phyloP scores from a whole-genome alignment of 1,284 basidiomycete genomes.

The Termitomyces sp. region DNA sequence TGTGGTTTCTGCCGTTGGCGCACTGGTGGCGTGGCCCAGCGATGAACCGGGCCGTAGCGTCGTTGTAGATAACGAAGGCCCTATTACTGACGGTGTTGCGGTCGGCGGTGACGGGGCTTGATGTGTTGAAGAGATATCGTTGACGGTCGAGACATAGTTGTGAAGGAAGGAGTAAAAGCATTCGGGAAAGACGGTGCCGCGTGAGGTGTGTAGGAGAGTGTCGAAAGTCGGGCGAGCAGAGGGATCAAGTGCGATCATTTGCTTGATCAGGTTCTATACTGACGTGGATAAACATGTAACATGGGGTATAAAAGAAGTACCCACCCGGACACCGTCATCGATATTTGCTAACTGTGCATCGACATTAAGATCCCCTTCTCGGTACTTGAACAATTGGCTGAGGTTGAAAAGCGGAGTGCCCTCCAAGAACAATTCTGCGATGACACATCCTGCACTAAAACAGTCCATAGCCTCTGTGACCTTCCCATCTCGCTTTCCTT shows the following conservation, averaged over 20 bases:
- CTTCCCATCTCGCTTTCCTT: slow-evolving; percentile 61
- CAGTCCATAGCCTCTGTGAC: slow-evolving; percentile 98
- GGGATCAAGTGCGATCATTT: slow-evolving; percentile 88
- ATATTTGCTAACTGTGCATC: slow-evolving; percentile 73
- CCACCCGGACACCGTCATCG: slow-evolving; percentile 75
- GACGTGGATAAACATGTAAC: slow-evolving; percentile 21
- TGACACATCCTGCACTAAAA: slow-evolving; percentile 92
- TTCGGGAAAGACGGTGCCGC: slow-evolving; percentile 82
- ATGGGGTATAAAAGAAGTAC: slow-evolving; percentile 23
- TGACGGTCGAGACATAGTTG: slow-evolving; percentile 80
- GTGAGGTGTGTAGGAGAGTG: slow-evolving; percentile 71
- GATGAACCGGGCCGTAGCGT: slow-evolving; percentile 25
- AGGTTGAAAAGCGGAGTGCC: slow-evolving; percentile 92
- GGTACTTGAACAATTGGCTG: slow-evolving; percentile 93
- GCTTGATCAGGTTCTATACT: slow-evolving; percentile 77
- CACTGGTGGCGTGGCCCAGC: slow-evolving; percentile 23
- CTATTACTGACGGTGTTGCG: slow-evolving; percentile 25
- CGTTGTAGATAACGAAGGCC: slow-evolving; percentile 26
- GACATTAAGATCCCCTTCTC: slow-evolving; percentile 79
- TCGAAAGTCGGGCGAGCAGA: slow-evolving; percentile 78
- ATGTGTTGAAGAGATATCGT: slow-evolving; percentile 57
- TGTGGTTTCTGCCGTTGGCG: slow-evolving; percentile 22
- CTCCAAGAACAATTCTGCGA: slow-evolving; percentile 95
- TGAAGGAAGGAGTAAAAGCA: slow-evolving; percentile 93
- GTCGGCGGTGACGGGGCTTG: slow-evolving; percentile 32